Percentiles rank a stretch among this genome's conserved stretches.
These are phyloP conservation scores for Dentipellis sp. DNA, from an alignment of 768 basidiomycete species.

Conservation along the genomic window DNA sequence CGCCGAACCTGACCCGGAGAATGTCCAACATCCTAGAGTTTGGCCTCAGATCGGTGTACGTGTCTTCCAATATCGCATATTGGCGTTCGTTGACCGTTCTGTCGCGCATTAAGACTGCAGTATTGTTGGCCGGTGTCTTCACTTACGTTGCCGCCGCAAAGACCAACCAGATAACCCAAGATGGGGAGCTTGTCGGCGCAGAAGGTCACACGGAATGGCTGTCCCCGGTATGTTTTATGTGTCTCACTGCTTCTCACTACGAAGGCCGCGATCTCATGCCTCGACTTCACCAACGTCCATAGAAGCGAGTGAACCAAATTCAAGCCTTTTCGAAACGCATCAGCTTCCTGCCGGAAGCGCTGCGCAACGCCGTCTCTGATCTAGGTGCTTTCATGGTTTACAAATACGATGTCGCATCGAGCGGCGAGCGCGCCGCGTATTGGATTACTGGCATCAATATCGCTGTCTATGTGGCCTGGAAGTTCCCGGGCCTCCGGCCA, in stretches of 20 bases:
- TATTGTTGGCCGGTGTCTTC: slow-evolving; percentile 11
- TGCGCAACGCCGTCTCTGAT: slow-evolving; percentile 16
- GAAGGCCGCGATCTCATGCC: too few relatives aligned
- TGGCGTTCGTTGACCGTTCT: not conserved
- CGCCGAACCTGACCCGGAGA: slow-evolving; percentile 33
- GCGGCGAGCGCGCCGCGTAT: slow-evolving; percentile 68
- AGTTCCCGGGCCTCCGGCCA: slow-evolving; percentile 50
- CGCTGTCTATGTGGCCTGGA: slow-evolving; percentile 71
- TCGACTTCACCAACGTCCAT: too few relatives aligned
- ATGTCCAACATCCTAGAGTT: slow-evolving; percentile 37
- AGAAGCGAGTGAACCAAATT: slow-evolving; percentile 10
- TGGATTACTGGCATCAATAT: slow-evolving; percentile 64
- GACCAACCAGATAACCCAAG: slow-evolving; percentile 15
- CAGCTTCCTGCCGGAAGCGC: slow-evolving; percentile 23
- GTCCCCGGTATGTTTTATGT: too few relatives aligned
- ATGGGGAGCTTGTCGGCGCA: too few relatives aligned
- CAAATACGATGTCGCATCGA: slow-evolving; percentile 32
- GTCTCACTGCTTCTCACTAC: too few relatives aligned
- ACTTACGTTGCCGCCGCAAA: slow-evolving; percentile 10
- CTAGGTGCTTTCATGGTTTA: slow-evolving; percentile 8
- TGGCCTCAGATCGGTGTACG: slow-evolving; percentile 46
- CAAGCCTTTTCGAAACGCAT: slow-evolving; percentile 21
- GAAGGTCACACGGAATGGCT: too few relatives aligned
- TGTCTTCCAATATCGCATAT: not conserved
- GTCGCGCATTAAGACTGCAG: slow-evolving; percentile 7